Conservation (phyloP, 1,139 yeast species). For the Yarrowia galli region DNA sequence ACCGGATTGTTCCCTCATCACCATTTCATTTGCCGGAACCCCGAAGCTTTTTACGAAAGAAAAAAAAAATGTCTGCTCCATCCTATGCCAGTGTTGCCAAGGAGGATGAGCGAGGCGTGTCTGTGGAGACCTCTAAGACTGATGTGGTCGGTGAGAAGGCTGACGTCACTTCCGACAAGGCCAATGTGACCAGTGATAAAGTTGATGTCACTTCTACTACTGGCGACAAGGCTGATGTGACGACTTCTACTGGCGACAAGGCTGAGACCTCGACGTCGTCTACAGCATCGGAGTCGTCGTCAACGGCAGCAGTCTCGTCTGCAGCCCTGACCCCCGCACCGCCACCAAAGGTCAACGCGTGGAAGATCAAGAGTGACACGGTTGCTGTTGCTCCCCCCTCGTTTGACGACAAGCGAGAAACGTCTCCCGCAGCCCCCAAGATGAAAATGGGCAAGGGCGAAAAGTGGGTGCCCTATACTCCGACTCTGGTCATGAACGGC, state of each 20-base stretch:
- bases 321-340: conserved; percentile 54
- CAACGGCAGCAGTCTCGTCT: too few species aligned
- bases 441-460: conserved; percentile 65
- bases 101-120: conserved; percentile 39
- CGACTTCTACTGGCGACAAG: background rate
- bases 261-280: too few species aligned
- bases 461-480: conserved; percentile 90
- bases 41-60: too few species aligned
- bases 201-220: background rate
- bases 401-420: conserved; percentile 39
- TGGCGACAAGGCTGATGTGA: background rate
- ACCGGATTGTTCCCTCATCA: too few species aligned
- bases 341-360: conserved; percentile 54
- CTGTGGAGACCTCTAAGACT: background rate
- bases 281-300: too few species aligned
- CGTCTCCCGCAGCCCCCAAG: conserved; percentile 53
- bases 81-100: conserved; percentile 50
- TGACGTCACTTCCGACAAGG: background rate
- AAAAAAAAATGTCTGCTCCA: conserved; percentile 45
- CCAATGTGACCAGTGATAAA: background rate
- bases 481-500: conserved; percentile 60
- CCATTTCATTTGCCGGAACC: too few species aligned
- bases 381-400: conserved; percentile 43
- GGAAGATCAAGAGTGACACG: conserved; percentile 47
- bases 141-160: background rate